Conservation (phyloP, 768 basidiomycete genomes). For the Pseudohyphozyma bogoriensis region DNA sequence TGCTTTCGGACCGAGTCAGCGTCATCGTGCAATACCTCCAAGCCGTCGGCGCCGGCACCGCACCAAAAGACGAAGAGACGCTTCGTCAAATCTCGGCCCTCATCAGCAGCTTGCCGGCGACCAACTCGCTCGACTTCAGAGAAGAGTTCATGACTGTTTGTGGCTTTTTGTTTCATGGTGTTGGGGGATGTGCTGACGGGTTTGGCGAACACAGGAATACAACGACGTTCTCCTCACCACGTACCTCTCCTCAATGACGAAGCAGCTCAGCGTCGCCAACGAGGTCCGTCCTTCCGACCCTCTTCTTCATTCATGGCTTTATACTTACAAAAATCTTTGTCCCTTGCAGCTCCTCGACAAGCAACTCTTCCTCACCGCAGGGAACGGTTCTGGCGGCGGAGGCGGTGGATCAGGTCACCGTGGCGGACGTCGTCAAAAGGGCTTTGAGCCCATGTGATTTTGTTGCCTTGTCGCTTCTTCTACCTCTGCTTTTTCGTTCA, state of each 20-base stretch:
- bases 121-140: constrained; percentile 49
- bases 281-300: constrained; percentile 51
- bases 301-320: neutral
- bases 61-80: constrained; percentile 64
- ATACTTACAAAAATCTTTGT: neutral
- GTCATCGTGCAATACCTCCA: constrained; percentile 78
- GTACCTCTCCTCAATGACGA: constrained; percentile 76
- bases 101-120: constrained; percentile 67
- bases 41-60: constrained; percentile 48
- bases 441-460: too few species aligned
- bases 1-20: constrained; percentile 84
- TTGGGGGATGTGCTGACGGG: neutral
- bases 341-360: constrained; percentile 23
- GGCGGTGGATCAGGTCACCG: neutral
- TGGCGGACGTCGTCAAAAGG: too few species aligned
- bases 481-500: too few species aligned
- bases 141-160: constrained; percentile 79
- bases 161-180: constrained; percentile 20
- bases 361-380: constrained; percentile 14
- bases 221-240: constrained; percentile 88
- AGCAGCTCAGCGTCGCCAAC: constrained; percentile 74
- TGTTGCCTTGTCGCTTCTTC: too few species aligned
- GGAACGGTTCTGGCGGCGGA: neutral
- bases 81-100: constrained; percentile 77
- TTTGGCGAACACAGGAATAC: constrained; percentile 58